Evolutionary conservation across 768 basidiomycete genomes (phyloP).

Genomic region (Rhodosporidiobolus sp.): DNA sequence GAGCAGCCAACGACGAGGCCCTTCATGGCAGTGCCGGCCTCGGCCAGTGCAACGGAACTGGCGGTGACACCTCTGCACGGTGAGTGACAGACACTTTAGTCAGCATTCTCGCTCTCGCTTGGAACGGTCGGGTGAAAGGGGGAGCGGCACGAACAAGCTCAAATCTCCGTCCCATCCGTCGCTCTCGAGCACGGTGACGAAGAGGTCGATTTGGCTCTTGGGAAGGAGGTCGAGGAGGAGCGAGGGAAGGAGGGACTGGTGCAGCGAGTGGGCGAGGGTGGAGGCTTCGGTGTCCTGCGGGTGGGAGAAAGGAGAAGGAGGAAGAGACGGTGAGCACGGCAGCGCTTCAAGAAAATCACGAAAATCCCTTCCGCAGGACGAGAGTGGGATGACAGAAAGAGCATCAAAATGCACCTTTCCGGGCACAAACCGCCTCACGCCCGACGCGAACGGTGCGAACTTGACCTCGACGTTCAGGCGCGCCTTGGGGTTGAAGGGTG

Average conservation of each 20-base stretch:
- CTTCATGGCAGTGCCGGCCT: slow-evolving; percentile 87
- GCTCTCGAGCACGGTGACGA: slow-evolving; percentile 82
- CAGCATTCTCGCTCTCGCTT: no score
- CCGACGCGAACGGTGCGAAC: slow-evolving; percentile 88
- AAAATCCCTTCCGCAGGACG: not conserved
- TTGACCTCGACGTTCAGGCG: slow-evolving; percentile 92
- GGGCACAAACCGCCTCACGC: slow-evolving; percentile 66
- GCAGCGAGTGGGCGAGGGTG: slow-evolving; percentile 73
- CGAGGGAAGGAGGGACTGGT: slow-evolving; percentile 78
- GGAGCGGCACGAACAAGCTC: slow-evolving; percentile 38
- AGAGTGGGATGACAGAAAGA: not conserved
- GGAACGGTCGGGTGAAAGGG: not conserved
- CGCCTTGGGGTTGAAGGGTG: slow-evolving; percentile 62
- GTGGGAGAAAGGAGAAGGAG: not conserved
- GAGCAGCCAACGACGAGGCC: slow-evolving; percentile 83
- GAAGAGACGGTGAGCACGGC: no score
- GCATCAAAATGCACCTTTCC: slow-evolving; percentile 63
- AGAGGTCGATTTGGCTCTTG: slow-evolving; percentile 89
- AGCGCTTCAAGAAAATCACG: not conserved
- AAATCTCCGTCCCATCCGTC: slow-evolving; percentile 87
- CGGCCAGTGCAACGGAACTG: slow-evolving; percentile 82
- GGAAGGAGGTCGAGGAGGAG: slow-evolving; percentile 86
- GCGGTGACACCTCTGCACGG: slow-evolving; percentile 67
- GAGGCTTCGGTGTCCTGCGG: slow-evolving; percentile 88
- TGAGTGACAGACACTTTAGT: not conserved